These are phyloP conservation scores for Conticribra weissflogii DNA, from an alignment of 108 stramenopile species.

Conservation along the genomic window DNA sequence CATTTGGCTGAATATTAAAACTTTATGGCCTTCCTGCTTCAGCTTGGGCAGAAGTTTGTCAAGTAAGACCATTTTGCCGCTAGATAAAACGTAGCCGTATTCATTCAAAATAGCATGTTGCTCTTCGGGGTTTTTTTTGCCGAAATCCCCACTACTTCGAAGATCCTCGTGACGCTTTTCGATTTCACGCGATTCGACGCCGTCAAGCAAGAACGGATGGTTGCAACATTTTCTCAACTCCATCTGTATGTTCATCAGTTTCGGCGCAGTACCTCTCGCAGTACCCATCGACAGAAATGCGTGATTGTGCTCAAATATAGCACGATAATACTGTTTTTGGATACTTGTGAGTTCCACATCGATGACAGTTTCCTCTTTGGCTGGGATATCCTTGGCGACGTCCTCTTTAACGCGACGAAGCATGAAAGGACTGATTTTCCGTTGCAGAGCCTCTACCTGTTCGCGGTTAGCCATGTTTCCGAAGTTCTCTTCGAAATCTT, in stretches of 20 bases:
- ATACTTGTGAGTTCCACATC: constrained; percentile 98
- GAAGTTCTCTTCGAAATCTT: constrained; percentile 88
- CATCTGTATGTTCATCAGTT: constrained; percentile 99
- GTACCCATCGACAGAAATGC: constrained; percentile 92
- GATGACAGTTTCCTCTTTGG: constrained; percentile 98
- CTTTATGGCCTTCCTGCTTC: constrained; percentile 95
- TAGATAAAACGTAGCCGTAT: constrained; percentile 83
- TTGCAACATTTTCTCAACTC: constrained; percentile 99
- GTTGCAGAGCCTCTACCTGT: constrained; percentile 91
- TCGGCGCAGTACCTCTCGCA: constrained; percentile 69
- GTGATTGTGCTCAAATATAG: constrained; percentile 98
- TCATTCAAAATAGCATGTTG: constrained; percentile 79
- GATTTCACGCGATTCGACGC: constrained; percentile 93
- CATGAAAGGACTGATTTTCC: constrained; percentile 96
- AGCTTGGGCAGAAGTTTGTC: constrained; percentile 99
- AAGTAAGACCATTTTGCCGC: constrained; percentile 98
- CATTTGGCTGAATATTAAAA: constrained; percentile 96
- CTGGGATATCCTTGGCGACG: constrained; percentile 98
- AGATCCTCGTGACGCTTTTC: constrained; percentile 83
- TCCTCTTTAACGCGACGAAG: constrained; percentile 97
- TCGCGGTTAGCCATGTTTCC: constrained; percentile 93
- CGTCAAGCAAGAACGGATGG: constrained; percentile 96
- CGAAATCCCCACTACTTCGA: constrained; percentile 62
- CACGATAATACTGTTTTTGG: constrained; percentile 99
- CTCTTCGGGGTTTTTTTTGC: constrained; percentile 77